Evolutionary conservation across 148 eudicot genomes (phyloP).

Genomic region (Rhododendron griersonianum): DNA sequence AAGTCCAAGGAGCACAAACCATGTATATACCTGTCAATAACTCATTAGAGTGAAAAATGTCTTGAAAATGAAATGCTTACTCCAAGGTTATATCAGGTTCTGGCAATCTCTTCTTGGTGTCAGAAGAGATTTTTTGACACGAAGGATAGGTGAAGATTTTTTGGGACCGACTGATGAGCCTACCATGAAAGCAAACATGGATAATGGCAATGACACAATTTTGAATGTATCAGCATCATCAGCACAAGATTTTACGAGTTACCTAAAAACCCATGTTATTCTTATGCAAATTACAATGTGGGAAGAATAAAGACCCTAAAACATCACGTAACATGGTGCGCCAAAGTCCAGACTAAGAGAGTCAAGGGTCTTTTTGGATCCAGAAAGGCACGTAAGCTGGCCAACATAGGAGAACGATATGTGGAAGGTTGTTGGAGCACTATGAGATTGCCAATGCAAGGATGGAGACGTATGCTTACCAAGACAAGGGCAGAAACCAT

Average conservation of each 20-base stretch:
- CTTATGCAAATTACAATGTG: too few relatives aligned
- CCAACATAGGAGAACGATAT: neutral
- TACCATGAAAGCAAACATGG: slow-evolving; percentile 1
- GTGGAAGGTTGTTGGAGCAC: slow-evolving; percentile 6
- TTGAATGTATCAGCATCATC: neutral
- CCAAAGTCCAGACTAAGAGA: neutral
- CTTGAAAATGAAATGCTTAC: slow-evolving; percentile 7
- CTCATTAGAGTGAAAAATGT: slow-evolving; percentile 16
- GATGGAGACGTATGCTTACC: slow-evolving; percentile 47
- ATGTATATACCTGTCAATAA: slow-evolving; percentile 34
- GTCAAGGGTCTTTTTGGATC: neutral
- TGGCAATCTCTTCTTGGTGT: neutral
- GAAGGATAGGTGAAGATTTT: neutral
- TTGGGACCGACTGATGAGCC: neutral
- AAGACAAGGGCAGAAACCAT: slow-evolving; percentile 85
- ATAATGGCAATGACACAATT: neutral
- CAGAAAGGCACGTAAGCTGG: neutral
- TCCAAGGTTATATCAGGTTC: neutral
- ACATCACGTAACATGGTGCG: too few relatives aligned
- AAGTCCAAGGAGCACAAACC: slow-evolving; percentile 37
- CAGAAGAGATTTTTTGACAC: neutral
- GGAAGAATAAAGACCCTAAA: too few relatives aligned
- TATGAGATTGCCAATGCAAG: slow-evolving; percentile 6
- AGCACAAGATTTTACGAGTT: neutral
- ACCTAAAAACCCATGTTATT: too few relatives aligned